Conservation (phyloP, 768 basidiomycete species). For the Tulasnella sp. region DNA sequence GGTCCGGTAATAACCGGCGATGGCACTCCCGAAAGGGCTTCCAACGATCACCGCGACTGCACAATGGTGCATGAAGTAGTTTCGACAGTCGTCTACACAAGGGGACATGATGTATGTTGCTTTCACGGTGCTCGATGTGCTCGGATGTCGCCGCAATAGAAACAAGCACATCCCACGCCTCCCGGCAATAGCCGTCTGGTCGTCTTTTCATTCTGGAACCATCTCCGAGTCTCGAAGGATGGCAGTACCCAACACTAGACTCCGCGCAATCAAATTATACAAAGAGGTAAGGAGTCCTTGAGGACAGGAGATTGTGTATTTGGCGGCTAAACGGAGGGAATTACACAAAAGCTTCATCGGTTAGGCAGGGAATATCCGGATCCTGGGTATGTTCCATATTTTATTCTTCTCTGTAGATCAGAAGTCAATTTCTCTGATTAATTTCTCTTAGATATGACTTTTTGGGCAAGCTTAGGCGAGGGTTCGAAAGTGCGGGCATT, state of each 20-base stretch:
- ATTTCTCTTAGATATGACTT: constrained; percentile 58
- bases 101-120: no score
- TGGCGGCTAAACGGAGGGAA: not conserved
- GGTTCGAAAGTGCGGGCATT: constrained; percentile 60
- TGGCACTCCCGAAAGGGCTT: no score
- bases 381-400: constrained; percentile 47
- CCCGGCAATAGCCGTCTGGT: not conserved
- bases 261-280: constrained; percentile 64
- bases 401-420: constrained; percentile 23
- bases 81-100: no score
- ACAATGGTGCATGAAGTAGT: not conserved
- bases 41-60: no score
- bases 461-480: constrained; percentile 55
- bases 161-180: not conserved
- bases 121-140: no score
- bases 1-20: no score
- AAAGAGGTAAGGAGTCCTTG: constrained; percentile 44
- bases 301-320: not conserved
- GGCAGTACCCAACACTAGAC: constrained; percentile 27
- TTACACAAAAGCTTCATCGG: constrained; percentile 43
- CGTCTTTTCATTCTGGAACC: not conserved
- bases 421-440: not conserved
- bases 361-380: constrained; percentile 79
- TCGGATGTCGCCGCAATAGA: no score
- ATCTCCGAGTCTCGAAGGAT: not conserved